phyloP scores from a whole-genome alignment of 495 filamentous ascomycete species.

The Hyaloscypha variabilis region DNA sequence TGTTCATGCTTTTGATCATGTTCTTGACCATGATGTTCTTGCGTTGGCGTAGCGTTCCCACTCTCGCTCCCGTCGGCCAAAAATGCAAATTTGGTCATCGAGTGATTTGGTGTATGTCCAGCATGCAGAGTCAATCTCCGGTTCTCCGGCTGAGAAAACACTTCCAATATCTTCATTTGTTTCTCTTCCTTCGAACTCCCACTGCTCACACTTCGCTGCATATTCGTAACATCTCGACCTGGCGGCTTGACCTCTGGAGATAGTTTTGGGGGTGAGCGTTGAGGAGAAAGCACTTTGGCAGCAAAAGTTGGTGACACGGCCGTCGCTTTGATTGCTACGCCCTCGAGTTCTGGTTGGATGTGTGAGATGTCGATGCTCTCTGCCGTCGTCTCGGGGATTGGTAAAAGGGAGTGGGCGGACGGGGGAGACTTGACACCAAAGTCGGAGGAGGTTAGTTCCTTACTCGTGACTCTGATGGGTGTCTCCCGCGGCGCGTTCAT shows the following conservation, averaged over 20 bases:
- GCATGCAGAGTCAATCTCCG: conserved; percentile 34
- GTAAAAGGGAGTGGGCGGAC: neutral
- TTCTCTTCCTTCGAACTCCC: conserved; percentile 5
- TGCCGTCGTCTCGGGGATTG: conserved; percentile 11
- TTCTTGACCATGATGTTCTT: conserved; percentile 11
- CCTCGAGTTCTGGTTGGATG: conserved; percentile 33
- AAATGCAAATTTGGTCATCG: conserved; percentile 23
- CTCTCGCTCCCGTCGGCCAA: conserved; percentile 23
- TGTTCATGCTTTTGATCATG: neutral
- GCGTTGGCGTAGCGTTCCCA: conserved; percentile 29
- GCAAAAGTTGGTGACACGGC: conserved; percentile 31
- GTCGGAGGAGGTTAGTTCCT: conserved; percentile 30
- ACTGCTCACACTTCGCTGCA: neutral
- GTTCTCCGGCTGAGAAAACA: conserved; percentile 25
- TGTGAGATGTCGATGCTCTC: conserved; percentile 34
- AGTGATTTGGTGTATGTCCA: conserved; percentile 35
- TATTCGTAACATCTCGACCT: conserved; percentile 3
- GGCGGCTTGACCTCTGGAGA: conserved; percentile 20
- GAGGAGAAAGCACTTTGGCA: conserved; percentile 29
- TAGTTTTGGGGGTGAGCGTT: conserved; percentile 19
- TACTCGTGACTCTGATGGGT: conserved; percentile 30
- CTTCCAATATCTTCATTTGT: conserved; percentile 21
- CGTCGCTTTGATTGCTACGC: conserved; percentile 31
- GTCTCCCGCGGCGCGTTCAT: conserved; percentile 29
- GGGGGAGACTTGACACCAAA: conserved; percentile 27